Conservation (phyloP, 768 basidiomycete genomes). For the Tricholoma bakamatsutake region DNA sequence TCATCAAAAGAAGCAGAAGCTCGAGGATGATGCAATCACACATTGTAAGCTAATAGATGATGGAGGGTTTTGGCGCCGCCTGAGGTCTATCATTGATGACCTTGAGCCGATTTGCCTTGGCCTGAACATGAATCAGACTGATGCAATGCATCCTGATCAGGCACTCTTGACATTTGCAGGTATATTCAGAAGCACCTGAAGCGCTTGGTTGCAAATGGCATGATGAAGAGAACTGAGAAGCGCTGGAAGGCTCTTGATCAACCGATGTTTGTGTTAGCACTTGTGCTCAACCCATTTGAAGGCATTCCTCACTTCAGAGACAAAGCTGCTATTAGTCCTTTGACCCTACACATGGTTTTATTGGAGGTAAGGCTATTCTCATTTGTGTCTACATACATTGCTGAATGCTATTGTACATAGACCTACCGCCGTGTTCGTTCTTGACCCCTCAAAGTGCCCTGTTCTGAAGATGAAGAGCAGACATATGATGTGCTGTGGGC, state of each 20-base stretch:
- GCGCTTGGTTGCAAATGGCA: slow-evolving; percentile 9
- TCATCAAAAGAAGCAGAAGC: slow-evolving; percentile 13
- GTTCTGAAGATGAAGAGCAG: slow-evolving; percentile 9
- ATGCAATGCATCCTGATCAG: slow-evolving; percentile 20
- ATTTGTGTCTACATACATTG: background rate
- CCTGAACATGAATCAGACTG: slow-evolving; percentile 8
- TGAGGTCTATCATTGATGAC: slow-evolving; percentile 16
- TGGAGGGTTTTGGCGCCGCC: slow-evolving; percentile 12
- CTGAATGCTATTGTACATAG: background rate
- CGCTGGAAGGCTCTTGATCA: too few species aligned
- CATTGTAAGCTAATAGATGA: slow-evolving; percentile 19
- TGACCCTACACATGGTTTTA: slow-evolving; percentile 17
- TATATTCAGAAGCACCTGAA: slow-evolving; percentile 20
- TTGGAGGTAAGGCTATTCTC: slow-evolving; percentile 10
- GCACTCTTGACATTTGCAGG: slow-evolving; percentile 3
- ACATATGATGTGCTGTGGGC: background rate
- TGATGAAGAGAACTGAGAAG: too few species aligned
- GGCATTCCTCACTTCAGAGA: too few species aligned
- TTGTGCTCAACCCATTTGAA: too few species aligned
- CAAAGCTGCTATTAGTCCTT: slow-evolving; percentile 8
- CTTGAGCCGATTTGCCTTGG: too few species aligned
- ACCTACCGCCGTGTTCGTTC: slow-evolving; percentile 13
- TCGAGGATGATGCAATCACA: slow-evolving; percentile 11
- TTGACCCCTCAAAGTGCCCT: slow-evolving; percentile 7
- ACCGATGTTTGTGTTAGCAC: too few species aligned